Evolutionary conservation across 345 rosid genomes (phyloP).

Genomic region (Laguncularia racemosa): DNA sequence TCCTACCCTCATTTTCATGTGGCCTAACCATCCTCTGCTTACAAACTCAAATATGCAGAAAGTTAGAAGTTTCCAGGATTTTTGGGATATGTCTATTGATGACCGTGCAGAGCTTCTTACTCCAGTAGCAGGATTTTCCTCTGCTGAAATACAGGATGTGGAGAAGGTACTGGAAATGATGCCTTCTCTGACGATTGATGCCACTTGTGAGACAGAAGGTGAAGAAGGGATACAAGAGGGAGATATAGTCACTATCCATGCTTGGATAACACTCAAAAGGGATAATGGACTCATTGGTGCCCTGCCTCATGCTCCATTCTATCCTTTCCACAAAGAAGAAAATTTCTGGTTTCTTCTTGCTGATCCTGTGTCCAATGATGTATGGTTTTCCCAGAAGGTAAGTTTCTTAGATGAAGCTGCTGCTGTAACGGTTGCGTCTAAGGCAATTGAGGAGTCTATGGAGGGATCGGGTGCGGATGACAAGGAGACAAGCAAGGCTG

Average conservation of each 20-base stretch:
- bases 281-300: conserved; percentile 74
- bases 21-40: neutral
- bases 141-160: conserved; percentile 57
- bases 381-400: conserved; percentile 93
- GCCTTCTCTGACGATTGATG: conserved; percentile 77
- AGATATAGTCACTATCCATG: conserved; percentile 74
- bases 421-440: conserved; percentile 72
- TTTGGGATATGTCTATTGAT: conserved; percentile 52
- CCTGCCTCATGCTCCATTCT: conserved; percentile 79
- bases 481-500: conserved; percentile 62
- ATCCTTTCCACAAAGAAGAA: conserved; percentile 94
- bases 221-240: conserved; percentile 99
- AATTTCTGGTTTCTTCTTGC: conserved; percentile 92
- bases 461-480: conserved; percentile 83
- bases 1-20: too few relatives aligned
- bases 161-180: conserved; percentile 87
- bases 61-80: conserved; percentile 81
- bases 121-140: conserved; percentile 75
- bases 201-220: conserved; percentile 93
- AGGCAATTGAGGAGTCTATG: conserved; percentile 83
- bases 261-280: conserved; percentile 80
- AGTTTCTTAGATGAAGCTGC: conserved; percentile 91
- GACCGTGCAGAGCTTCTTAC: conserved; percentile 76
- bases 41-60: conserved; percentile 48
- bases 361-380: conserved; percentile 60